Evolutionary conservation across 495 filamentous ascomycete species (phyloP).

Genomic region (Aspergillus sparsus): DNA sequence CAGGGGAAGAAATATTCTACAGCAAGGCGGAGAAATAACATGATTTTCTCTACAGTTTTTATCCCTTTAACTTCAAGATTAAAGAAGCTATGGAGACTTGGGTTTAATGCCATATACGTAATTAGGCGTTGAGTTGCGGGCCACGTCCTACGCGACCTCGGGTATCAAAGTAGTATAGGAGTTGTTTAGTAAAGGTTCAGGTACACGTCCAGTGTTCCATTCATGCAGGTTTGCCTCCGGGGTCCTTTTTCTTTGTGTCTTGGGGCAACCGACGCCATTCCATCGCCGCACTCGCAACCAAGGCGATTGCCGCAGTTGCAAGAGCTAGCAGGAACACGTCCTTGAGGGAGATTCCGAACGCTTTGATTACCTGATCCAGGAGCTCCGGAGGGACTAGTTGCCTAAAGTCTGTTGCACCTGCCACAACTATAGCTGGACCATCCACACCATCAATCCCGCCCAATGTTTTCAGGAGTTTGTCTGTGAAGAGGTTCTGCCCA

Average conservation of each 20-base stretch:
- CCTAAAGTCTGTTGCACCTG: neutral
- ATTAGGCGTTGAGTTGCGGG: too few species aligned
- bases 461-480: neutral
- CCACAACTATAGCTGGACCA: neutral
- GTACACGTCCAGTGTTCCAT: neutral
- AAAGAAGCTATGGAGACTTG: too few species aligned
- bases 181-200: too few species aligned
- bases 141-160: too few species aligned
- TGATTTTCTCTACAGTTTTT: too few species aligned
- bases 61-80: too few species aligned
- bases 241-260: neutral
- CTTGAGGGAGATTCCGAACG: neutral
- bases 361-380: neutral
- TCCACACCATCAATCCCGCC: neutral
- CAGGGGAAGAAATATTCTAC: too few species aligned
- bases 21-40: too few species aligned
- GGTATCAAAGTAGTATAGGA: too few species aligned
- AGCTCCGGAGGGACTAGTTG: neutral
- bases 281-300: conserved; percentile 16
- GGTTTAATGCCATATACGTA: too few species aligned
- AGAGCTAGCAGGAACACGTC: conserved; percentile 19
- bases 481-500: conserved; percentile 47
- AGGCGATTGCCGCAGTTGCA: conserved; percentile 17
- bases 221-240: neutral
- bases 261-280: conserved; percentile 11